These are phyloP conservation scores for Candida pini DNA, from an alignment of 805 yeast species.

Conservation along the genomic window DNA sequence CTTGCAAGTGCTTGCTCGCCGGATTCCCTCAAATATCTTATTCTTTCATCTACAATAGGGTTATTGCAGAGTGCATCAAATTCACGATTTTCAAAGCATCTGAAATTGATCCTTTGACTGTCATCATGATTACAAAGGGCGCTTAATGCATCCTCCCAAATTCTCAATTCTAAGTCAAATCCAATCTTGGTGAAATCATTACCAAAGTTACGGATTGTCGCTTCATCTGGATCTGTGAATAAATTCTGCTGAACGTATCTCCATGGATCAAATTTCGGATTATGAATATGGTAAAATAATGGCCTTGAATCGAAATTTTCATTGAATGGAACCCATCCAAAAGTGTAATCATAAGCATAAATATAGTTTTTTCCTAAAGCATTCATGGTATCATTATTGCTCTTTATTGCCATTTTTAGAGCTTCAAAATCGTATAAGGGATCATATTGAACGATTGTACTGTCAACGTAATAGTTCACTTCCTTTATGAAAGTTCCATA, in stretches of 20 bases:
- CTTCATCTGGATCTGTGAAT: constrained; percentile 11
- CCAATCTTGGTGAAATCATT: constrained; percentile 11
- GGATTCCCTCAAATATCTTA: constrained; percentile 20
- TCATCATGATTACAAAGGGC: constrained; percentile 18
- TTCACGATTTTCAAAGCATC: constrained; percentile 17
- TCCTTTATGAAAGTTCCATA: constrained; percentile 18
- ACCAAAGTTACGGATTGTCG: constrained; percentile 17
- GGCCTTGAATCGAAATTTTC: constrained; percentile 10
- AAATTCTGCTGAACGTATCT: constrained; percentile 12
- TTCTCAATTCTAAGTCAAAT: constrained; percentile 19
- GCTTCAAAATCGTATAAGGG: constrained; percentile 21
- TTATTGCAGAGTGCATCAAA: constrained; percentile 17
- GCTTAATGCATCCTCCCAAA: constrained; percentile 20
- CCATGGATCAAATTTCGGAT: constrained; percentile 46
- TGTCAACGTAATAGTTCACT: constrained; percentile 21
- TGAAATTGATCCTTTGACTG: constrained; percentile 11
- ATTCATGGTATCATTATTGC: constrained; percentile 4
- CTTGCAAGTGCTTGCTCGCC: constrained; percentile 9
- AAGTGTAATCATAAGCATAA: constrained; percentile 16
- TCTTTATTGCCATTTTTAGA: constrained; percentile 10
- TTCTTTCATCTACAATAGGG: constrained; percentile 12
- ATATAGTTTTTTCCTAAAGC: constrained; percentile 8
- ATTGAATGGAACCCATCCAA: constrained; percentile 12
- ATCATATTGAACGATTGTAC: constrained; percentile 27
- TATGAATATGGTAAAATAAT: constrained; percentile 36